Evolutionary conservation across 2,329 filamentous ascomycete species (phyloP).

Genomic region (Amphichorda felina): DNA sequence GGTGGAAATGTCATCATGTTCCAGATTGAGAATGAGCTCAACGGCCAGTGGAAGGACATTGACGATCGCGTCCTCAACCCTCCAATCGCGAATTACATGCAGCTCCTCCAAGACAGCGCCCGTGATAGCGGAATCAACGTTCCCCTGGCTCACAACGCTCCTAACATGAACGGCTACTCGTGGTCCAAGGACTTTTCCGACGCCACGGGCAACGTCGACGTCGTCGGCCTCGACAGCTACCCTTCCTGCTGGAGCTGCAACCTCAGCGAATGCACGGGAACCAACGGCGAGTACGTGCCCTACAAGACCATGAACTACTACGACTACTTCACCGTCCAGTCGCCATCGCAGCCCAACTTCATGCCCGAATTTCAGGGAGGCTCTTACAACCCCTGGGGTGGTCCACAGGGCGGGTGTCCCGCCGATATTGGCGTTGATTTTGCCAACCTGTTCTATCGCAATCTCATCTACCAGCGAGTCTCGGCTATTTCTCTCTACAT

Average conservation of each 20-base stretch:
- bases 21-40: constrained; percentile 44
- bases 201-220: constrained; percentile 42
- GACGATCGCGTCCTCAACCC: constrained; percentile 31
- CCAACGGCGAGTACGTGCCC: constrained; percentile 45
- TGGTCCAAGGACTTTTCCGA: constrained; percentile 50
- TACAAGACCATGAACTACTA: constrained; percentile 30
- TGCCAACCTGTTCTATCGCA: constrained; percentile 51
- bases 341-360: constrained; percentile 8
- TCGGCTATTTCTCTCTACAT: constrained; percentile 52
- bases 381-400: constrained; percentile 48
- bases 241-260: constrained; percentile 53
- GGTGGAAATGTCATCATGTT: constrained; percentile 43
- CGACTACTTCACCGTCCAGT: constrained; percentile 14
- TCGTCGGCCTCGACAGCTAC: constrained; percentile 39
- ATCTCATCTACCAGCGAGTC: constrained; percentile 47
- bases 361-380: constrained; percentile 5
- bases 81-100: constrained; percentile 42
- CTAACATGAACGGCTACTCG: constrained; percentile 42
- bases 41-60: constrained; percentile 28
- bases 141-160: constrained; percentile 46
- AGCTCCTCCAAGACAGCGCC: constrained; percentile 38
- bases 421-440: constrained; percentile 44
- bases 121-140: constrained; percentile 45
- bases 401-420: constrained; percentile 42
- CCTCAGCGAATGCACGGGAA: constrained; percentile 44